Evolutionary conservation across 306 rosid genomes (phyloP).

Genomic region (Abrus pulchellus): DNA sequence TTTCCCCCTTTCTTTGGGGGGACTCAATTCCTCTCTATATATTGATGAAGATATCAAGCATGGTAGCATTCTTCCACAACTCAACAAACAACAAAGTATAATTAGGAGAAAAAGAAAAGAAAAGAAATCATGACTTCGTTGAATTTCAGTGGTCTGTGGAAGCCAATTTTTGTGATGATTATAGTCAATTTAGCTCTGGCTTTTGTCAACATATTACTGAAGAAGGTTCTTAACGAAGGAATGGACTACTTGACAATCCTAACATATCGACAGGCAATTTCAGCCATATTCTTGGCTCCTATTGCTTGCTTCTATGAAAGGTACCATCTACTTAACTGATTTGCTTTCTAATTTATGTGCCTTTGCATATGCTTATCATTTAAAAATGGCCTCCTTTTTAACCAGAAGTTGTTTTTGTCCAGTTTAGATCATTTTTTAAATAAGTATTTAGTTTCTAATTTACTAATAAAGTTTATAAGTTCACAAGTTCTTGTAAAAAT

Average conservation of each 20-base stretch:
- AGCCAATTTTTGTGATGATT: constrained; percentile 65
- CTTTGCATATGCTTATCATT: background rate
- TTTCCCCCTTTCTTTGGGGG: constrained; percentile 30
- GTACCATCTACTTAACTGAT: constrained; percentile 42
- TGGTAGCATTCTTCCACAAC: constrained; percentile 24
- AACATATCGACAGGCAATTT: constrained; percentile 67
- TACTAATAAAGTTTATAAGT: background rate
- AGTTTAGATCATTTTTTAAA: background rate
- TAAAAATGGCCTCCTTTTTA: background rate
- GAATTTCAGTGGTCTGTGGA: constrained; percentile 55
- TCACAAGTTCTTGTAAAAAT: background rate
- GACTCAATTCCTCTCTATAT: constrained; percentile 44
- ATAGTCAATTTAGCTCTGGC: constrained; percentile 69
- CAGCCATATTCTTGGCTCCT: constrained; percentile 71
- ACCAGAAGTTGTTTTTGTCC: background rate
- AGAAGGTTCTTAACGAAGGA: constrained; percentile 75
- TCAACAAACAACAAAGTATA: background rate
- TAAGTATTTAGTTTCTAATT: background rate
- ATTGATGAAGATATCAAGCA: constrained; percentile 23
- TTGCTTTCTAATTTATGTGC: background rate
- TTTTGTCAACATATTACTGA: constrained; percentile 71
- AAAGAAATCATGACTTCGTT: constrained; percentile 27
- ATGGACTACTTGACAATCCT: constrained; percentile 59
- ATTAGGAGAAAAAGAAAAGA: background rate
- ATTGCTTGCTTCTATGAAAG: constrained; percentile 78